Percentiles rank a stretch among this genome's conserved stretches.
These are phyloP conservation scores for Aspergillus funiculosus DNA, from an alignment of 495 filamentous ascomycete species.

Conservation along the genomic window DNA sequence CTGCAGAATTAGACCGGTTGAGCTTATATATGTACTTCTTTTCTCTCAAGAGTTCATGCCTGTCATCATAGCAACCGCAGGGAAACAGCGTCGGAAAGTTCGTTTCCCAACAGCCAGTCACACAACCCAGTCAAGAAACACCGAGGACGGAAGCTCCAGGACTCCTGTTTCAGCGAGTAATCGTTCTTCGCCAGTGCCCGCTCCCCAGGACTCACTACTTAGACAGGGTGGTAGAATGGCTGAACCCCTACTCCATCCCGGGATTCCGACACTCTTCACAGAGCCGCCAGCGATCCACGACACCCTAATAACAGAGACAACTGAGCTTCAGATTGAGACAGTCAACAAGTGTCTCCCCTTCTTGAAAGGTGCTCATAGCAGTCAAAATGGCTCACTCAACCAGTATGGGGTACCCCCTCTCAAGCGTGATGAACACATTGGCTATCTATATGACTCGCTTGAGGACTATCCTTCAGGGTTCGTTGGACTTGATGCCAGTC, in stretches of 20 bases:
- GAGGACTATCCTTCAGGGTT: conserved; percentile 59
- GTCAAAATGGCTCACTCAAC: conserved; percentile 51
- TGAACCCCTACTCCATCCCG: conserved; percentile 26
- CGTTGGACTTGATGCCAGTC: conserved; percentile 67
- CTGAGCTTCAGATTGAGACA: conserved; percentile 59
- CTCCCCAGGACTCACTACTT: conserved; percentile 17
- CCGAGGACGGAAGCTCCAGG: conserved; percentile 10
- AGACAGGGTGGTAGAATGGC: conserved; percentile 12
- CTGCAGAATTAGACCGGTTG: conserved; percentile 1
- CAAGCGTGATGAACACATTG: conserved; percentile 61
- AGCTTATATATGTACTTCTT: conserved; percentile 5
- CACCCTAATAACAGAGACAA: conserved; percentile 60
- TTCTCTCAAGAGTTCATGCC: conserved; percentile 27
- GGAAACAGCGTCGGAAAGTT: conserved; percentile 39
- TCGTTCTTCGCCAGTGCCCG: conserved; percentile 1
- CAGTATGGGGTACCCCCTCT: conserved; percentile 66
- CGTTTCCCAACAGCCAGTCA: conserved; percentile 27
- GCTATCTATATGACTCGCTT: conserved; percentile 66
- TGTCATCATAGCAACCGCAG: conserved; percentile 24
- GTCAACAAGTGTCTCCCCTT: conserved; percentile 64
- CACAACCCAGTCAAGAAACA: conserved; percentile 12
- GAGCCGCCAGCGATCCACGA: conserved; percentile 60
- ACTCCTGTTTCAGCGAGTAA: conserved; percentile 2
- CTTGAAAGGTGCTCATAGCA: conserved; percentile 41
- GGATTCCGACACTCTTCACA: conserved; percentile 62